A percentile compares a stretch with the other conserved stretches of the same genome.
phyloP scores from a whole-genome alignment of 2,329 filamentous ascomycete genomes.

The Bertia moriformis region DNA sequence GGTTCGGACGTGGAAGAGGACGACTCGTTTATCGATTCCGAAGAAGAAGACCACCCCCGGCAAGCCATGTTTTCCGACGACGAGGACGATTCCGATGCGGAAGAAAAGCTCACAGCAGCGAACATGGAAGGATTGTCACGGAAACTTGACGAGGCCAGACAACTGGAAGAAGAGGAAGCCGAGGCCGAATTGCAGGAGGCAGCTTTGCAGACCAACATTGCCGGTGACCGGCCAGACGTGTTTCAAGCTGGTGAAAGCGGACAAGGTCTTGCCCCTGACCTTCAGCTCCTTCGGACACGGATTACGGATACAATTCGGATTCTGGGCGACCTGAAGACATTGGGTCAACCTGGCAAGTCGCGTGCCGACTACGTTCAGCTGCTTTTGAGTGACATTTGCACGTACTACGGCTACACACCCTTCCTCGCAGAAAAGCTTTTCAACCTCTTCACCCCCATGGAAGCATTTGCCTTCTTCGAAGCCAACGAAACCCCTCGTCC shows the following conservation, averaged over 20 bases:
- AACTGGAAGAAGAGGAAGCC: constrained; percentile 66
- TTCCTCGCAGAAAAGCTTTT: constrained; percentile 95
- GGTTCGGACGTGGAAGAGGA: constrained; percentile 17
- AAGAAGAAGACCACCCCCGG: constrained; percentile 21
- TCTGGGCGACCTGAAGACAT: constrained; percentile 71
- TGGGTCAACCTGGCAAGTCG: constrained; percentile 67
- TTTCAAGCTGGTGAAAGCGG: constrained; percentile 41
- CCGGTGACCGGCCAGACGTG: constrained; percentile 46
- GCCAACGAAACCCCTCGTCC: constrained; percentile 91
- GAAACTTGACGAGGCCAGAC: constrained; percentile 54
- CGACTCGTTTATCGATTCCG: constrained; percentile 50
- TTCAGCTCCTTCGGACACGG: constrained; percentile 73
- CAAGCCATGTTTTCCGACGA: constrained; percentile 86
- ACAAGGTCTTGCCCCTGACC: constrained; percentile 65
- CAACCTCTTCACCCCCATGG: constrained; percentile 77
- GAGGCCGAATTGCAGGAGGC: constrained; percentile 74
- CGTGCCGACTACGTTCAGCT: constrained; percentile 78
- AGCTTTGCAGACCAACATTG: constrained; percentile 86
- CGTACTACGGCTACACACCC: constrained; percentile 90
- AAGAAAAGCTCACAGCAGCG: constrained; percentile 82
- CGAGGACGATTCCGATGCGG: constrained; percentile 72
- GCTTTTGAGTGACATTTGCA: constrained; percentile 79
- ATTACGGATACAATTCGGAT: constrained; percentile 91
- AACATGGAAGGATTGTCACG: constrained; percentile 87
- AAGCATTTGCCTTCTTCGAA: constrained; percentile 97